These are phyloP conservation scores for Ogataea chonburiensis DNA, from an alignment of 805 yeast genomes.

Conservation along the genomic window DNA sequence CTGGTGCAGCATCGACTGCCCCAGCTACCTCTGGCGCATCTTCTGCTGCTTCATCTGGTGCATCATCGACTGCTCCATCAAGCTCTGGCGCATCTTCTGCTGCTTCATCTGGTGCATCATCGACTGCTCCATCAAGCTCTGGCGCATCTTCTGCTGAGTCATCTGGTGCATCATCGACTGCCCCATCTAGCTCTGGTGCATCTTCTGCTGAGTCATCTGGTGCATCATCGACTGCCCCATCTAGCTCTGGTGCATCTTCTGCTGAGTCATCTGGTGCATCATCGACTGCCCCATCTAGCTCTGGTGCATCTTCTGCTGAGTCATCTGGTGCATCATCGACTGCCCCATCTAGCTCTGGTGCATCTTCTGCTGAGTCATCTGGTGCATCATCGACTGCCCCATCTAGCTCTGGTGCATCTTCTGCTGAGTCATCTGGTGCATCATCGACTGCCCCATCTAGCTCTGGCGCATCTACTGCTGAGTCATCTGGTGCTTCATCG, in stretches of 20 bases:
- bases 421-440: not conserved
- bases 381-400: not conserved
- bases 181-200: not conserved
- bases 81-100: too few species aligned
- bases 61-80: too few species aligned
- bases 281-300: not conserved
- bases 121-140: too few species aligned
- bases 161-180: not conserved
- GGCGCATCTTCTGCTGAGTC: not conserved
- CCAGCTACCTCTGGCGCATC: conserved; percentile 2
- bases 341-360: not conserved
- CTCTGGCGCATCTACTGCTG: not conserved
- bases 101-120: conserved; percentile 1
- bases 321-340: not conserved
- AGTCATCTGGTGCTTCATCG: not conserved
- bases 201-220: too few species aligned
- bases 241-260: conserved; percentile 1
- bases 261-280: not conserved
- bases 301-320: not conserved
- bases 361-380: not conserved
- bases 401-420: not conserved
- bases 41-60: not conserved
- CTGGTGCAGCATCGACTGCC: not conserved
- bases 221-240: not conserved
- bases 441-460: not conserved